Conservation (phyloP, 495 filamentous ascomycete genomes). For the Astrocystis sublimbata region DNA sequence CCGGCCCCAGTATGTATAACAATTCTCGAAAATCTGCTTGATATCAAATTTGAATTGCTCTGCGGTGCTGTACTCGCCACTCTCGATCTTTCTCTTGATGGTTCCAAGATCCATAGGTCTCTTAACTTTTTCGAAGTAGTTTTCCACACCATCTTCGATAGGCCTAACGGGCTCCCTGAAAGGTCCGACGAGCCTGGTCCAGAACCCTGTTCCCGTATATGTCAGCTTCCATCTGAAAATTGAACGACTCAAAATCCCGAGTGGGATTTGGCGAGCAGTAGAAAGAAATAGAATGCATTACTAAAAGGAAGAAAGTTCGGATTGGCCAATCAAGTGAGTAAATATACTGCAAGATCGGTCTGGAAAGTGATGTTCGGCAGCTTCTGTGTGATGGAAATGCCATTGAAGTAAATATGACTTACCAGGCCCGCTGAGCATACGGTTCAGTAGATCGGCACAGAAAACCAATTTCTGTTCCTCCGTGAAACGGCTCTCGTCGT, state of each 20-base stretch:
- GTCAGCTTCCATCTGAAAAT: constrained; percentile 12
- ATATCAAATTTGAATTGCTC: constrained; percentile 48
- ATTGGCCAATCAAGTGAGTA: not conserved
- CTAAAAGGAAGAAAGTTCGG: not conserved
- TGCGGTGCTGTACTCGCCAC: constrained; percentile 41
- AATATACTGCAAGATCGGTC: not conserved
- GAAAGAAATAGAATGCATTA: not conserved
- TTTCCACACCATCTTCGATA: constrained; percentile 45
- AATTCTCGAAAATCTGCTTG: constrained; percentile 52
- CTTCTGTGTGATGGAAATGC: not conserved
- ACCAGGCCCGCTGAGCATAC: constrained; percentile 57
- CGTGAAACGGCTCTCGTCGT: constrained; percentile 32
- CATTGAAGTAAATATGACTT: constrained; percentile 17
- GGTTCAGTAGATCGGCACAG: constrained; percentile 51
- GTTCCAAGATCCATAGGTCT: constrained; percentile 53
- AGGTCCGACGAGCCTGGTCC: constrained; percentile 58
- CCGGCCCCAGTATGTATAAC: constrained; percentile 48
- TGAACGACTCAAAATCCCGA: not conserved
- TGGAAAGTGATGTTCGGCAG: too few species aligned
- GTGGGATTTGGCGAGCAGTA: not conserved
- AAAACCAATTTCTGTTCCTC: constrained; percentile 51
- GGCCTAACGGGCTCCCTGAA: constrained; percentile 52
- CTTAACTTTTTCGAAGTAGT: constrained; percentile 49
- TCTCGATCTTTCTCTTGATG: constrained; percentile 52
- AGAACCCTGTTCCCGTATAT: constrained; percentile 44